Evolutionary conservation across 2,329 filamentous ascomycete genomes (phyloP).

Genomic region (Cercospora zeina): DNA sequence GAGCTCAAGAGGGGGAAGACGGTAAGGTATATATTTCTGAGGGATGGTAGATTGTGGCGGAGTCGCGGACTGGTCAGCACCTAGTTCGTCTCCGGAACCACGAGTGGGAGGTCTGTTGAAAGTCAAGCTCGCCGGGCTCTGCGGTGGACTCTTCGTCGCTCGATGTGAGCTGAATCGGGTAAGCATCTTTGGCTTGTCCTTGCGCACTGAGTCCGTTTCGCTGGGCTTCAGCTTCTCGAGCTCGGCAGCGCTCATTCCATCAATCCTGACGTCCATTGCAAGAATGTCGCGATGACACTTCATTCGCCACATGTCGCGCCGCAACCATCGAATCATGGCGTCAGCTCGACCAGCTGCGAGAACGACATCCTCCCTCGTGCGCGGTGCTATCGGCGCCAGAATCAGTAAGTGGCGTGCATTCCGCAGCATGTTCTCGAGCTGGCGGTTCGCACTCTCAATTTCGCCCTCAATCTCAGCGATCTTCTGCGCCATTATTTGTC

Average conservation of each 20-base stretch:
- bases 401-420: conserved; percentile 90
- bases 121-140: conserved; percentile 31
- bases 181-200: conserved; percentile 32
- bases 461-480: conserved; percentile 82
- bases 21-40: conserved; percentile 33
- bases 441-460: conserved; percentile 68
- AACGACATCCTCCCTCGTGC: conserved; percentile 83
- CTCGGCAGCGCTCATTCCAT: conserved; percentile 46
- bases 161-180: conserved; percentile 28
- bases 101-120: conserved; percentile 30
- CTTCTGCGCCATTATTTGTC: conserved; percentile 78
- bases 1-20: conserved; percentile 40
- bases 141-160: conserved; percentile 30
- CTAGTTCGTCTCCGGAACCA: conserved; percentile 41
- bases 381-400: conserved; percentile 85
- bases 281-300: conserved; percentile 90
- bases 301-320: conserved; percentile 88
- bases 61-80: conserved; percentile 48
- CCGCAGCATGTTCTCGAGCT: conserved; percentile 77
- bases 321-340: conserved; percentile 88
- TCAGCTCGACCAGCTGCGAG: conserved; percentile 79
- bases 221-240: conserved; percentile 27
- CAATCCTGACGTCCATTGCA: conserved; percentile 79
- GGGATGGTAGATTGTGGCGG: conserved; percentile 46
- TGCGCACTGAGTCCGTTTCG: conserved; percentile 30